Percentiles rank a stretch among this genome's conserved stretches.
These are phyloP conservation scores for Monosporozyma siamensis DNA, from an alignment of 805 yeast genomes.

Conservation along the genomic window DNA sequence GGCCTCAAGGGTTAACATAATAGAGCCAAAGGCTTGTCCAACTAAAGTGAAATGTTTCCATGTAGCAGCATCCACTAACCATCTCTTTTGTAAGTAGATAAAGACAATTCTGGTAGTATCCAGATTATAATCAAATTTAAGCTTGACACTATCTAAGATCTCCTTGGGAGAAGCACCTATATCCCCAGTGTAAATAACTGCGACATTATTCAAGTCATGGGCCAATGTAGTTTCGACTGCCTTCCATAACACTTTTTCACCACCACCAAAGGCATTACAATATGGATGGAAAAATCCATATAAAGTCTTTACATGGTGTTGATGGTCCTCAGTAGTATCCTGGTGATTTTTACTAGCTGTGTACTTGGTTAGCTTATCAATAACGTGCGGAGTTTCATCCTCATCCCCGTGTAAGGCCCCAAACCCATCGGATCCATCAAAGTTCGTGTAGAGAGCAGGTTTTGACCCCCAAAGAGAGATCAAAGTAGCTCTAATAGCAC, in stretches of 20 bases:
- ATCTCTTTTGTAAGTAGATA: constrained; percentile 46
- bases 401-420: neutral
- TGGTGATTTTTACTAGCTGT: too few relatives aligned
- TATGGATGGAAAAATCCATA: constrained; percentile 93
- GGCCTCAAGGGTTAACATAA: constrained; percentile 61
- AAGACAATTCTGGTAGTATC: constrained; percentile 50
- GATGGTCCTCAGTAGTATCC: neutral
- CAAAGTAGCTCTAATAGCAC: constrained; percentile 33
- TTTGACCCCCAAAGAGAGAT: constrained; percentile 23
- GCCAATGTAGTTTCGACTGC: constrained; percentile 67
- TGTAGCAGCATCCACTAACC: constrained; percentile 55
- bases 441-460: constrained; percentile 26
- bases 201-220: constrained; percentile 41
- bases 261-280: constrained; percentile 97
- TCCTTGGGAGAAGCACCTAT: constrained; percentile 37
- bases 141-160: constrained; percentile 43
- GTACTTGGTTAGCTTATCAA: neutral
- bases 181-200: constrained; percentile 68
- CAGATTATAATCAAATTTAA: constrained; percentile 47
- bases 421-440: neutral
- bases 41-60: constrained; percentile 77
- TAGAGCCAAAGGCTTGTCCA: constrained; percentile 82
- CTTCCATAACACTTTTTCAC: constrained; percentile 94
- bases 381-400: neutral
- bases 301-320: constrained; percentile 26